phyloP scores from a whole-genome alignment of 345 rosid species.

The Eucalyptus sp. region DNA sequence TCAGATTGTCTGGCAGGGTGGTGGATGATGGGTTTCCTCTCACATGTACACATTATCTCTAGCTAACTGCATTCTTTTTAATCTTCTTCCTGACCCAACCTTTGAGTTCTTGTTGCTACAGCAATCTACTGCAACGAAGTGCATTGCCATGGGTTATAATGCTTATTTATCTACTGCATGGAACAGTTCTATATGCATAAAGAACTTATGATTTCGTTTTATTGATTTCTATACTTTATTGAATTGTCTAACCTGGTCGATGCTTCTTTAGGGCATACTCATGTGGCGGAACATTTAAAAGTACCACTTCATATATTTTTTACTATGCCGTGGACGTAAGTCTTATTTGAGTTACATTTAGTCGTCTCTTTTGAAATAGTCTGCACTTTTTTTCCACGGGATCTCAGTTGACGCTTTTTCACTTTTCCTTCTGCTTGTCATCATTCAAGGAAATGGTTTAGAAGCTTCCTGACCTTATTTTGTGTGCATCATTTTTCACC shows the following conservation, averaged over 20 bases:
- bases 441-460: slow-evolving; percentile 4
- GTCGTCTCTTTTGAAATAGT: slow-evolving; percentile 5
- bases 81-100: neutral
- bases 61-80: neutral
- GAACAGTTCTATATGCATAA: neutral
- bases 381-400: neutral
- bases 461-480: neutral
- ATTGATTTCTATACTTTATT: neutral
- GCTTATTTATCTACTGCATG: neutral
- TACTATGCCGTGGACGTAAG: slow-evolving; percentile 99
- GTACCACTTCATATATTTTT: slow-evolving; percentile 92
- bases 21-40: neutral
- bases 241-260: slow-evolving; percentile 1
- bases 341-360: slow-evolving; percentile 31
- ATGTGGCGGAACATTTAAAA: slow-evolving; percentile 91
- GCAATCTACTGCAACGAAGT: neutral
- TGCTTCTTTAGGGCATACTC: slow-evolving; percentile 68
- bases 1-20: neutral
- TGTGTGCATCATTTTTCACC: slow-evolving; percentile 8
- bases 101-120: neutral
- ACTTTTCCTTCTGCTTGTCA: slow-evolving; percentile 1
- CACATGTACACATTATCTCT: neutral
- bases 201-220: neutral
- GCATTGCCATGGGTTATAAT: neutral
- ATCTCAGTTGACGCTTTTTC: neutral